phyloP scores from a whole-genome alignment of 2,329 filamentous ascomycete genomes.

The Aspergillus caelatus region DNA sequence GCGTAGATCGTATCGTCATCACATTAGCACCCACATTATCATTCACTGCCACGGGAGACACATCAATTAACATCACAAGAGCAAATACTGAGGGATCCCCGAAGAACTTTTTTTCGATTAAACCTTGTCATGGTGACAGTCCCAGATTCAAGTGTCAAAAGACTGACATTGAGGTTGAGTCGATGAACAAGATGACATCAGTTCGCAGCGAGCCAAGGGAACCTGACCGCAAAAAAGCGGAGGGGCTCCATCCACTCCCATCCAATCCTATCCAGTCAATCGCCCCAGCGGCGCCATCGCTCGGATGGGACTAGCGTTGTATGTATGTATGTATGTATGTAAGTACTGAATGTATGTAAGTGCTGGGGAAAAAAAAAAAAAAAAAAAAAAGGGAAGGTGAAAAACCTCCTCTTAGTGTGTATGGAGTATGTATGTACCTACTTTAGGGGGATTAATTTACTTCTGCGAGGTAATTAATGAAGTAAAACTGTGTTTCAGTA shows the following conservation, averaged over 20 bases:
- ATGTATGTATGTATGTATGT: neutral
- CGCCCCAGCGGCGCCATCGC: neutral
- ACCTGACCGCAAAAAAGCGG: neutral
- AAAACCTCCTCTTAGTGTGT: neutral
- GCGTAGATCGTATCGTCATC: neutral
- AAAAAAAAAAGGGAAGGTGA: neutral
- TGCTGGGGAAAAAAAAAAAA: neutral
- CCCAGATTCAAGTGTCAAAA: neutral
- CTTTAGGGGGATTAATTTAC: neutral
- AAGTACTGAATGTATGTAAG: neutral
- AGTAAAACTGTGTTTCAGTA: neutral
- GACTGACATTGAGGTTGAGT: neutral
- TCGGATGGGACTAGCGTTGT: neutral
- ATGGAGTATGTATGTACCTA: neutral
- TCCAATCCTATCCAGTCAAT: neutral
- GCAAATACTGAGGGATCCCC: neutral
- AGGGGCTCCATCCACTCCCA: conserved; percentile 1
- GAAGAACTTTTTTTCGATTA: neutral
- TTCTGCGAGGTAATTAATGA: neutral
- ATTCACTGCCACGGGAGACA: neutral
- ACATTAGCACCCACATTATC: neutral
- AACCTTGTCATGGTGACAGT: neutral
- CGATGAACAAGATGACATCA: conserved; percentile 1
- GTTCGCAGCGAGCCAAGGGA: conserved; percentile 2
- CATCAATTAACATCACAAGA: neutral